Evolutionary conservation across 495 filamentous ascomycete species (phyloP), one percentile per base, ranked within the genome.

Genomic region (Podospora pseudoanserina): DNA sequence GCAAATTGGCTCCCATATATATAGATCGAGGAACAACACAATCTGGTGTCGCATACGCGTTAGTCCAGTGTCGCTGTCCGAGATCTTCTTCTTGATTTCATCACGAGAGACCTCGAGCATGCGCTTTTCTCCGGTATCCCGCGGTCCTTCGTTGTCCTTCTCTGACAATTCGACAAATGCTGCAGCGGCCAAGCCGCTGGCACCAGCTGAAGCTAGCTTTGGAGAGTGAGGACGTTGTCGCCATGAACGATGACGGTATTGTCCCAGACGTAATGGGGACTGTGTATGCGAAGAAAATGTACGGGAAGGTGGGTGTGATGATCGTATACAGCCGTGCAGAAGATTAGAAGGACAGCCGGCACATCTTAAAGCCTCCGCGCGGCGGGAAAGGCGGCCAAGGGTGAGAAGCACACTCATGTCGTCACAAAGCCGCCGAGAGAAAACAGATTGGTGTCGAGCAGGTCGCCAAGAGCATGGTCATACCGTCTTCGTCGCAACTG

Each of bases 1-100:
- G 63, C 91, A 92, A 28, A 97, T 79, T 4, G 96, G 94, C 76
- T 99, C 96, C 84, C 83, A 88, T 55, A 97, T 78, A 75, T 91
- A 94, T 2, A 81, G 68, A 70, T 94, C 91, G 49, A 93, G 70
- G 60, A 88, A 87, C 11, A 92, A 76, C 23, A 87, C 81, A 19
- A 90, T 68, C 19, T 81, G 79, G 68, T 86, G 83, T 56, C 83
- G 75, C 23, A 87, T 59, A 58, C 85, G 84, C 16, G 77, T 77
- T 9, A 90, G 73, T 0, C 87, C 87, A 32, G 79, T 81, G 60
- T 89, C 82, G 70, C 88, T 80, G 2, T 89, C 85, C 5, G 84
- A 79, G 11, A 93, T 83, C 13, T 81, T 80, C 72, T 90, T 91
- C 66, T 82, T 83, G 32, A 96, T 86, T 77, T 97, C 94, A 55